A percentile compares a stretch with the other conserved stretches of the same genome.
These are phyloP conservation scores for Gynandropsis gynandra DNA, from an alignment of 345 rosid genomes.

Conservation along the genomic window DNA sequence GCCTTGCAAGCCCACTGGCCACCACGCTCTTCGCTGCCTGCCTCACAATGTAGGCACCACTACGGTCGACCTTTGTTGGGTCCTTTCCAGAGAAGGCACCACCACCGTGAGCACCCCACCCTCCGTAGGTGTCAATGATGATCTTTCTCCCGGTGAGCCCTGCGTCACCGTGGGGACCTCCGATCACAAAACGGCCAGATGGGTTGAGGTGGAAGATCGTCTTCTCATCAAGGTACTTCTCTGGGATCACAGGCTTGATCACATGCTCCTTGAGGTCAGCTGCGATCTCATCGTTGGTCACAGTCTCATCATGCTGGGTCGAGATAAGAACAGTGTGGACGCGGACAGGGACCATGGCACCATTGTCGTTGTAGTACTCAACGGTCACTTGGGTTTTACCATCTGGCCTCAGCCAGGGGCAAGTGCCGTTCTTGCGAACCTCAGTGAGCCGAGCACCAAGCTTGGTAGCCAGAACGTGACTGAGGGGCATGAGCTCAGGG, in stretches of 20 bases:
- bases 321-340: slow-evolving; percentile 37
- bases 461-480: slow-evolving; percentile 65
- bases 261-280: slow-evolving; percentile 40
- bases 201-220: slow-evolving; percentile 86
- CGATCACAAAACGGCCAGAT: slow-evolving; percentile 72
- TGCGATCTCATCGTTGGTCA: slow-evolving; percentile 36
- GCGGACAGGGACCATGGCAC: slow-evolving; percentile 35
- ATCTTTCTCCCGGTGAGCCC: slow-evolving; percentile 83
- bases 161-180: slow-evolving; percentile 77
- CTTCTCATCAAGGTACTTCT: too few species aligned
- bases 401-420: slow-evolving; percentile 32
- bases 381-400: slow-evolving; percentile 37
- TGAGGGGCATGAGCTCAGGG: slow-evolving; percentile 65
- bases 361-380: slow-evolving; percentile 31
- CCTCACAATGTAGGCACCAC: slow-evolving; percentile 67
- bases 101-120: too few species aligned
- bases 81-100: too few species aligned
- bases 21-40: slow-evolving; percentile 38
- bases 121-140: too few species aligned
- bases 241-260: too few species aligned
- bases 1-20: slow-evolving; percentile 29
- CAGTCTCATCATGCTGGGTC: slow-evolving; percentile 36
- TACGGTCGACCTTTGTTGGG: slow-evolving; percentile 79
- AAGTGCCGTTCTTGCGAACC: slow-evolving; percentile 44
- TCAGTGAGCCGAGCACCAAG: slow-evolving; percentile 70